Evolutionary conservation across 2,329 filamentous ascomycete species (phyloP).

Genomic region (Xenosphaeropsis pyriputrescens): DNA sequence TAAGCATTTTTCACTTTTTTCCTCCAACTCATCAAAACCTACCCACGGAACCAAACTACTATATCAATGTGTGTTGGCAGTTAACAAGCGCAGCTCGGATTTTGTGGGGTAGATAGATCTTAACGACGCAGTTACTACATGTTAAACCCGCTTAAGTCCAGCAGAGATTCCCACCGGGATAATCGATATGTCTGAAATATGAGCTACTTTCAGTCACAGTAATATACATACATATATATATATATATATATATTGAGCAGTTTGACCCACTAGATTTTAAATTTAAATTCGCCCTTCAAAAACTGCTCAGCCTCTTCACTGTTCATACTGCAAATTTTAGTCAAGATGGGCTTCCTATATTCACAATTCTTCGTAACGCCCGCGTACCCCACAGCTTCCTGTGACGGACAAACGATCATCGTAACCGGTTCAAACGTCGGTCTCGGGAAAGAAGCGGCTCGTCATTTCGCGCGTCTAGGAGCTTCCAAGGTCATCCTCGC

Average conservation of each 20-base stretch:
- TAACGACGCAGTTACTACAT: no score
- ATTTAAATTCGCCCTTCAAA: not conserved
- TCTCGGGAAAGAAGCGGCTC: constrained; percentile 23
- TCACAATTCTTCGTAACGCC: constrained; percentile 6
- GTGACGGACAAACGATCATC: constrained; percentile 12
- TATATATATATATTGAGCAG: not conserved
- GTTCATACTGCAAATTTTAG: not conserved
- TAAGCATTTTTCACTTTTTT: no score
- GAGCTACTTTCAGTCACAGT: not conserved
- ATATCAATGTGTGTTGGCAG: no score
- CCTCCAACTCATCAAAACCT: no score
- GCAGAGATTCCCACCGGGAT: no score
- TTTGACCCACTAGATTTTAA: not conserved
- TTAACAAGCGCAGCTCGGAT: no score
- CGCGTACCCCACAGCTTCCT: constrained; percentile 2
- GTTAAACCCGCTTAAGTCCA: no score
- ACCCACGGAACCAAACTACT: no score
- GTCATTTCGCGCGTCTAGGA: constrained; percentile 20
- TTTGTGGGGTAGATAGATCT: no score
- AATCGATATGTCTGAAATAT: no score
- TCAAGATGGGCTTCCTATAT: constrained; percentile 5
- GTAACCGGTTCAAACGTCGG: constrained; percentile 27
- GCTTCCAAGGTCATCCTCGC: constrained; percentile 24
- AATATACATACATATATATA: not conserved
- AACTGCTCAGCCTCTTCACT: no score